Conservation (phyloP, 1,139 yeast species). For the Pichia sp. region DNA sequence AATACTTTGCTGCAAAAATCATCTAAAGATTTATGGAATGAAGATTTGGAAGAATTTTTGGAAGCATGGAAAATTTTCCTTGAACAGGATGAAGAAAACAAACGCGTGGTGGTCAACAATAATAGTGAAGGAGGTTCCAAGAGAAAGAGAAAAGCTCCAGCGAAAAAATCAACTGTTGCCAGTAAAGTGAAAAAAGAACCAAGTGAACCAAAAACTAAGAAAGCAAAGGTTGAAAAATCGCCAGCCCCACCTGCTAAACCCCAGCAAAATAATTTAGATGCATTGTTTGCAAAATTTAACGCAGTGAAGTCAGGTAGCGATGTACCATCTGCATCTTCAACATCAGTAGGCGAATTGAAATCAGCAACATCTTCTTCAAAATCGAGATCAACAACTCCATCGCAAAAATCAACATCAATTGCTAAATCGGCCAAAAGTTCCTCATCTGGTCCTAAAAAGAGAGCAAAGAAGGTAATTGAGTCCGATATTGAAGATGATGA, state of each 20-base stretch:
- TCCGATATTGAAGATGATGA: constrained; percentile 7
- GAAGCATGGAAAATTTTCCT: constrained; percentile 59
- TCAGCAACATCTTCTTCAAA: neutral
- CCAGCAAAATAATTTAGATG: constrained; percentile 12
- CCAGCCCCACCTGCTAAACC: neutral
- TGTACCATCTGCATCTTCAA: neutral
- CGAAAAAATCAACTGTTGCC: constrained; percentile 6
- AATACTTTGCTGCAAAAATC: constrained; percentile 55
- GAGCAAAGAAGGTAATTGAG: constrained; percentile 7
- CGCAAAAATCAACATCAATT: neutral
- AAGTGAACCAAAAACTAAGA: neutral
- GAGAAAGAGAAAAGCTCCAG: constrained; percentile 12
- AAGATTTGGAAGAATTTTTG: constrained; percentile 69
- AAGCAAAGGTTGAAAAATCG: neutral
- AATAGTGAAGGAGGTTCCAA: constrained; percentile 16
- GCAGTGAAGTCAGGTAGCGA: neutral
- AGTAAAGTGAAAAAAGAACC: constrained; percentile 5
- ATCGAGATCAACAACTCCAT: neutral
- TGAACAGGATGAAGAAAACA: constrained; percentile 40
- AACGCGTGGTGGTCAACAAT: constrained; percentile 15
- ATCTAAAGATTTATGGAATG: constrained; percentile 85
- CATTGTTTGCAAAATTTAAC: constrained; percentile 18
- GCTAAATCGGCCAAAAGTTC: constrained; percentile 2
- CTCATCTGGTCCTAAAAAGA: constrained; percentile 7
- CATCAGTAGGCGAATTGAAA: neutral